Percentiles rank a stretch among this genome's conserved stretches.
Conservation (phyloP, 2,329 filamentous ascomycete genomes). For the Sporothrix pseudoabietina region DNA sequence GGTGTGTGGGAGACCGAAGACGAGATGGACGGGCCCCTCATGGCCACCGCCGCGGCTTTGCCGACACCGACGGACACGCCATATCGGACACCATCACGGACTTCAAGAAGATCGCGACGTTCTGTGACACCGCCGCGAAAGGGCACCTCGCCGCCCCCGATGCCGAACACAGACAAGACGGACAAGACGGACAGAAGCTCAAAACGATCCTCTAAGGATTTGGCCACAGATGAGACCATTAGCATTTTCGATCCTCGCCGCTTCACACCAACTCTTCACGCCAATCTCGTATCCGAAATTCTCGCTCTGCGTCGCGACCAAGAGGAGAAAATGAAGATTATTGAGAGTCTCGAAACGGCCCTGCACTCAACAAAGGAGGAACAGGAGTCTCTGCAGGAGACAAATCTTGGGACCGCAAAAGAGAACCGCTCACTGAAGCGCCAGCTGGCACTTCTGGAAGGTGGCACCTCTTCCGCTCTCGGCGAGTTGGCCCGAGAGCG, state of each 20-base stretch:
- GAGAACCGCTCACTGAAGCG: conserved; percentile 81
- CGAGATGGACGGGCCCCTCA: conserved; percentile 59
- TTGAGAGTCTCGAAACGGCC: conserved; percentile 78
- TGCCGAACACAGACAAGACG: conserved; percentile 47
- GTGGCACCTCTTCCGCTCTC: conserved; percentile 81
- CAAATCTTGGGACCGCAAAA: conserved; percentile 65
- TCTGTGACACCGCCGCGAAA: conserved; percentile 65
- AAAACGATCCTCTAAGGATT: conserved; percentile 60
- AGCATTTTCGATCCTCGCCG: conserved; percentile 82
- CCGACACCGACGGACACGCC: conserved; percentile 73
- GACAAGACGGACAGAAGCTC: conserved; percentile 50
- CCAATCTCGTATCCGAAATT: conserved; percentile 93
- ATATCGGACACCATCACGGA: conserved; percentile 70
- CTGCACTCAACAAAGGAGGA: conserved; percentile 73
- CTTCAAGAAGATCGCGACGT: conserved; percentile 62
- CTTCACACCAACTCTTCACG: conserved; percentile 93
- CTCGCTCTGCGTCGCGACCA: conserved; percentile 82
- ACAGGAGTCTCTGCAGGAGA: conserved; percentile 68
- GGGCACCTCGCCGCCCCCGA: conserved; percentile 61
- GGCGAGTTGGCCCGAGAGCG: conserved; percentile 82
- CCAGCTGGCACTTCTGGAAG: conserved; percentile 83
- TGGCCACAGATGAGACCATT: conserved; percentile 67
- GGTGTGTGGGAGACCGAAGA: conserved; percentile 65
- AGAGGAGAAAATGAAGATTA: conserved; percentile 83
- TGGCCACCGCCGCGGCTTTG: conserved; percentile 52